A percentile compares a stretch with the other conserved stretches of the same genome.
phyloP scores from a whole-genome alignment of 805 yeast species.

The Yarrowia sp. region DNA sequence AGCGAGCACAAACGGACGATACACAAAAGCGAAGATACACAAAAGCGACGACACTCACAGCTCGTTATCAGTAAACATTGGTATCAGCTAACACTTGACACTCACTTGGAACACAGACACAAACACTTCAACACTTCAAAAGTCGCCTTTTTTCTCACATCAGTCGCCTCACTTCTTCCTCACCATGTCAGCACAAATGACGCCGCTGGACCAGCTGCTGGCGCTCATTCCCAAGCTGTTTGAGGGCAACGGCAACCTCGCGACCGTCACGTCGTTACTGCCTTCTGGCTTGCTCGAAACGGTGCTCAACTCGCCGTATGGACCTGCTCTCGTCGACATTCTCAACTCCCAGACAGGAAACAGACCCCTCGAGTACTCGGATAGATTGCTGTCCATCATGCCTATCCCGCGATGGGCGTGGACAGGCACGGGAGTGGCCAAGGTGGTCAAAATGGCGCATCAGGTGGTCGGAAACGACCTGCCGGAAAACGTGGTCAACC shows the following conservation, averaged over 20 bases:
- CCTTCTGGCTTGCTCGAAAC: constrained; percentile 4
- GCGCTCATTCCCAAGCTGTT: constrained; percentile 20
- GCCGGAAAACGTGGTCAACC: constrained; percentile 12
- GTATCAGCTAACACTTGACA: too few relatives aligned
- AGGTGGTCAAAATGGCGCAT: constrained; percentile 34
- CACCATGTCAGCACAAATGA: constrained; percentile 12
- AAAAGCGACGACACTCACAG: background rate
- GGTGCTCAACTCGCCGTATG: constrained; percentile 34
- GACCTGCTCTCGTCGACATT: constrained; percentile 15
- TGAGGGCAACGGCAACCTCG: constrained; percentile 36
- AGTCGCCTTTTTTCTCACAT: too few relatives aligned
- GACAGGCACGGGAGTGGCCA: constrained; percentile 33
- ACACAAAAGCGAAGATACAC: background rate
- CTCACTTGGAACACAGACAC: too few relatives aligned
- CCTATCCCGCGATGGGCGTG: constrained; percentile 30
- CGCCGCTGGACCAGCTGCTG: constrained; percentile 22
- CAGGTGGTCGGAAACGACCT: constrained; percentile 24
- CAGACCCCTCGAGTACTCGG: constrained; percentile 35
- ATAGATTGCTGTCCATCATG: constrained; percentile 27
- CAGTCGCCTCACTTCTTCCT: too few relatives aligned
- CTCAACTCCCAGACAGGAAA: constrained; percentile 35
- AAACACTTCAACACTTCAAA: too few relatives aligned
- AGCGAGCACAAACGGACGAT: too few relatives aligned
- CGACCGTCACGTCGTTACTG: constrained; percentile 22
- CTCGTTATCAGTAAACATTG: too few relatives aligned